Evolutionary conservation across 2,329 filamentous ascomycete genomes (phyloP).

Genomic region (Orbilia brochopaga): DNA sequence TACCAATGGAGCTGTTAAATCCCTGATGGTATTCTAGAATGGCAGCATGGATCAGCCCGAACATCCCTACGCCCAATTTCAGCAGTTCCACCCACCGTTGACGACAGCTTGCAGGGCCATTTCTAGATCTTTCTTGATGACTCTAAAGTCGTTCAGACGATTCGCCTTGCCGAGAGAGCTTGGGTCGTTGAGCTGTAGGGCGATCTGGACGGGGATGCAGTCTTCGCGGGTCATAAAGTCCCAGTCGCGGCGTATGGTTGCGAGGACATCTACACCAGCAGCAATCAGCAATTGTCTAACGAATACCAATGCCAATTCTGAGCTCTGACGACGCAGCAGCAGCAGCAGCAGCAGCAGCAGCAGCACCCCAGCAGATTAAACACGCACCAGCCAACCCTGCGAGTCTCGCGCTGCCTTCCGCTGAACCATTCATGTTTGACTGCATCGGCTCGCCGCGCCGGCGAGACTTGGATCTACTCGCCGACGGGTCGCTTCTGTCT

Average conservation of each 20-base stretch:
- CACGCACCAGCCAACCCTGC: constrained; percentile 35
- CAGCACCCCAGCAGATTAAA: not conserved
- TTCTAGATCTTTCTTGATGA: constrained; percentile 86
- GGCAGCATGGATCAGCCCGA: constrained; percentile 13
- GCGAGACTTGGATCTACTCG: constrained; percentile 34
- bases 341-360: not conserved
- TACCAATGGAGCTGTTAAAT: constrained; percentile 98
- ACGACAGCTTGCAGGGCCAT: constrained; percentile 91
- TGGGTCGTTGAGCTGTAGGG: constrained; percentile 90
- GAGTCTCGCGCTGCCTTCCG: constrained; percentile 28
- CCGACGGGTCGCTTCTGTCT: constrained; percentile 19
- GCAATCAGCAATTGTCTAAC: constrained; percentile 3
- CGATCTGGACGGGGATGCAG: constrained; percentile 90
- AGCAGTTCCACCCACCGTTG: constrained; percentile 63
- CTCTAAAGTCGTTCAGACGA: constrained; percentile 82
- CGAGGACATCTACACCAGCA: constrained; percentile 66
- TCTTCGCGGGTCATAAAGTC: constrained; percentile 86
- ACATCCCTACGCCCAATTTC: not conserved
- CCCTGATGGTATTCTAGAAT: constrained; percentile 87
- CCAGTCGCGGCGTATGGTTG: constrained; percentile 87
- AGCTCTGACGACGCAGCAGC: not conserved
- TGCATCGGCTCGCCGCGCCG: constrained; percentile 31
- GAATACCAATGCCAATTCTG: not conserved
- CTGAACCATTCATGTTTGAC: constrained; percentile 37
- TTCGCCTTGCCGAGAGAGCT: constrained; percentile 92